Evolutionary conservation across 1,284 basidiomycete genomes (phyloP), one percentile per base, ranked within the genome.

Genomic region (Leccinum subrobustum): DNA sequence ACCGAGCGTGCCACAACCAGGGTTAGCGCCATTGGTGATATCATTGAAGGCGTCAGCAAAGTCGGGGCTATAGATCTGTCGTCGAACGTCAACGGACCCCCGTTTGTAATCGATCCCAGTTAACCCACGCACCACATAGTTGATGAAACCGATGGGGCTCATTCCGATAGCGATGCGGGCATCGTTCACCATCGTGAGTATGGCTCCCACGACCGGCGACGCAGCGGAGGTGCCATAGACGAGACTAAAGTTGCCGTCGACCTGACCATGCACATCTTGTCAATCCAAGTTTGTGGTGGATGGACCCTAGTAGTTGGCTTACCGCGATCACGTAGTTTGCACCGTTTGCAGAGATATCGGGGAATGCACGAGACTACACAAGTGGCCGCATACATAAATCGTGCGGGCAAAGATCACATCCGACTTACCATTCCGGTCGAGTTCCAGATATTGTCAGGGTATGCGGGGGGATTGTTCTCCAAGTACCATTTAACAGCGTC

Each of bases 151-250:
- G 33, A 82, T 72, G 1, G 79, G 62, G 0, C 63, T 64, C 69
- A 79, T 81, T 7, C 73, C 72, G 3, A 50, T 1, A 3, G 72
- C 69, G 27, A 81, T 63, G 25, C 79, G 74, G 1, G 78, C 78
- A 65, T 84, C 83, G 62, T 84, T 84, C 39, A 85, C 68, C 67
- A 83, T 71, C 0, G 80, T 70, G 31, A 84, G 66, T 42, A 84
- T 76, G 11, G 78, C 70, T 16, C 77, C 78, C n/a, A 80, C 63
- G 3, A 78, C 76, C 0, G 83, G 83, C 4, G 77, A n/a, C 1
- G 77, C 56, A 3, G 77, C 75, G 9, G 78, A 80, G 1, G 78
- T 79, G 42, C 78, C 79, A 54, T 63, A 75, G 29, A 76, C 73
- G 6, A 68, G 71, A 2, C 56, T 66, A 58, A 77, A 78, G 42